phyloP scores from a whole-genome alignment of 1,284 basidiomycete genomes.

The Apiotrichum montevideense region DNA sequence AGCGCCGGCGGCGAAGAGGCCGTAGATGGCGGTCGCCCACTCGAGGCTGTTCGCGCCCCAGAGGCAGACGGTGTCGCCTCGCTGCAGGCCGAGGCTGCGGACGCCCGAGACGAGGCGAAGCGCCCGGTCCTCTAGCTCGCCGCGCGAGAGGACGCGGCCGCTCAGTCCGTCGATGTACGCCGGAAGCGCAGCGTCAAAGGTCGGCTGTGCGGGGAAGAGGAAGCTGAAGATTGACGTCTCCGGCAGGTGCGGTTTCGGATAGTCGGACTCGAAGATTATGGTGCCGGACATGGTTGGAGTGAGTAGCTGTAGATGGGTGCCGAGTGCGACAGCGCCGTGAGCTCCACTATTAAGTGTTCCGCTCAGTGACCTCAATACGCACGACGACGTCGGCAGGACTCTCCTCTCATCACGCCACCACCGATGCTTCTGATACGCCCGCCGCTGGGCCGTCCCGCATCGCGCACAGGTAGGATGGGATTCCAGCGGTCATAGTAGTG shows the following conservation, averaged over 20 bases:
- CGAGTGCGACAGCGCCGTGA: too few species aligned
- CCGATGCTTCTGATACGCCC: too few species aligned
- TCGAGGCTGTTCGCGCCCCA: conserved; percentile 54
- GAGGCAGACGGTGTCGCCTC: conserved; percentile 36
- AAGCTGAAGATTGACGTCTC: conserved; percentile 9
- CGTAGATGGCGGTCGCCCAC: conserved; percentile 53
- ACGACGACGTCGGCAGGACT: too few species aligned
- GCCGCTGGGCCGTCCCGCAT: too few species aligned
- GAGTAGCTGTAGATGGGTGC: not conserved
- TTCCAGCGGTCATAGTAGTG: too few species aligned
- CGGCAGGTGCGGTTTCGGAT: conserved; percentile 9
- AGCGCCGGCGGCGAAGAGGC: conserved; percentile 44
- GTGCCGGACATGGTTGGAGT: not conserved
- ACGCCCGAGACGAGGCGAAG: conserved; percentile 57
- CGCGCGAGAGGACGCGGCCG: conserved; percentile 57
- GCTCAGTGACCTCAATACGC: too few species aligned
- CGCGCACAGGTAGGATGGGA: too few species aligned
- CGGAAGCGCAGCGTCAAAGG: conserved; percentile 37
- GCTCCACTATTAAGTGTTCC: too few species aligned
- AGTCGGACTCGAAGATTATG: conserved; percentile 12
- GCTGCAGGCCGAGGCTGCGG: conserved; percentile 26
- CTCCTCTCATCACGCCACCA: too few species aligned
- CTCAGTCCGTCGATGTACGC: conserved; percentile 65
- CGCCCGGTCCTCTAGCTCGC: conserved; percentile 54
- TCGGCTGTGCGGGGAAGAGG: conserved; percentile 19